Evolutionary conservation across 345 rosid genomes (phyloP), one percentile per base, ranked within the genome.

Genomic region (Populus pruinosa): DNA sequence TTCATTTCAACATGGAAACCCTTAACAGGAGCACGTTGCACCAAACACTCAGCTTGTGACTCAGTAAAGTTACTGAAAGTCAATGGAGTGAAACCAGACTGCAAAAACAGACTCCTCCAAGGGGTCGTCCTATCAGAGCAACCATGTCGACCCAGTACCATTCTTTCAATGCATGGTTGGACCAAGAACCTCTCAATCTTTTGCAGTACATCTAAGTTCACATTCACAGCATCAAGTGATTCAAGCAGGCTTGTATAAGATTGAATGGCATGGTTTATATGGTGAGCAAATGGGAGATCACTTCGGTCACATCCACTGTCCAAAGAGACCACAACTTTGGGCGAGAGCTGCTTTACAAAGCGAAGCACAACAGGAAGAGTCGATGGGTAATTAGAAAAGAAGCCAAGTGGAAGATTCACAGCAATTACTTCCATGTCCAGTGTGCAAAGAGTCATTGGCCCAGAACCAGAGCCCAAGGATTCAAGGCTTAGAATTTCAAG

Each of bases 341-440:
- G 84, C 10, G 84, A 81, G 1, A 81, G 65, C 20, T 81, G 81
- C 74, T 73, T 81, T 27, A 81, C 74, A 29, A 68, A 81, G 9
- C 84, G 74, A 61, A 81, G 74, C 5, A 69, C 80, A 44, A 62
- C 3, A 23, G 84, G 78, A 20, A 92, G 88, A 33, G 76, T 77
- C 0, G 90, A 83, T 4, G 97, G 91, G 77, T 85, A 76, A 73
- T 81, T 83, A 1, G 92, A 87, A 67, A 90, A 91, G 20, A 91
- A 82, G 39, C 87, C 76, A 33, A 90, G 77, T 17, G 98, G 92
- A 77, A 94, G 88, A 83, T 90, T 93, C 67, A 94, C 97, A 5
- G 89, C 98, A 55, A 88, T 78, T 39, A 88, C 92, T 77, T 94
- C 93, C 20, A 79, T 86, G 35, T 86, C 88, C 20, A 83, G 41